Evolutionary conservation across 2,329 filamentous ascomycete genomes (phyloP), one percentile per base, ranked within the genome.

Genomic region (Diaporthe capsici): DNA sequence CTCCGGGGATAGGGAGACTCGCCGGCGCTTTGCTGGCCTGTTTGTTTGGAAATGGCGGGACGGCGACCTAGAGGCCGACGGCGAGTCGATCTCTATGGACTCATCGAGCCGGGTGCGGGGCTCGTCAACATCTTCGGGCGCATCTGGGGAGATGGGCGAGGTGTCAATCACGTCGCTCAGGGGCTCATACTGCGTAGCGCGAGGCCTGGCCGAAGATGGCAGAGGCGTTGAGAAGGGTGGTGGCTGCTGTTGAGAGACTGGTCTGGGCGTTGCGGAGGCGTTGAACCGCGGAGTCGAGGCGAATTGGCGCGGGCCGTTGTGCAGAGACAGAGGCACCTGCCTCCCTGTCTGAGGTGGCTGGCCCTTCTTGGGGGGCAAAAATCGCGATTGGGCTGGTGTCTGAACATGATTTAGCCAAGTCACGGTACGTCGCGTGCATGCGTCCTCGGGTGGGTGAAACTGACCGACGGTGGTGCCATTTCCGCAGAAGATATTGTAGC

Each of bases 1-100:
- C 25, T 75, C 74, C 0, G 82, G 80, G 12, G 81, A 81, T 55
- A 83, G 79, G 12, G 84, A 85, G 28, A 85, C 79, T 25, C 84
- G 83, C 12, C 84, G 81, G n/a, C 84, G 83, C 75, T 86, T 86
- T 0, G 81, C 80, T 34, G 80, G 80, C 53, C 65, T 78, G 78
- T 0, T 74, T 74, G 31, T 74, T 55, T 13, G 65, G 22, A 70
- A 70, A 37, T 76, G 60, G 4, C 60, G 60, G 37, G 68, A 47
- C 6, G 58, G 71, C 4, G 78, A 79, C 37, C 76, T 75, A 2
- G 78, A 78, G 3, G 77, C 74, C 15, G 77, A 78, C 1, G 79
- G 79, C 1, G 80, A 81, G 20, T 78, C 78, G 6, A 79, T 72
- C 31, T 81, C 79, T 25, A 81, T 79, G 10, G 79, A 76, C 22